Evolutionary conservation across 129 eudicot species (phyloP).

Genomic region (Saposhnikovia divaricata): DNA sequence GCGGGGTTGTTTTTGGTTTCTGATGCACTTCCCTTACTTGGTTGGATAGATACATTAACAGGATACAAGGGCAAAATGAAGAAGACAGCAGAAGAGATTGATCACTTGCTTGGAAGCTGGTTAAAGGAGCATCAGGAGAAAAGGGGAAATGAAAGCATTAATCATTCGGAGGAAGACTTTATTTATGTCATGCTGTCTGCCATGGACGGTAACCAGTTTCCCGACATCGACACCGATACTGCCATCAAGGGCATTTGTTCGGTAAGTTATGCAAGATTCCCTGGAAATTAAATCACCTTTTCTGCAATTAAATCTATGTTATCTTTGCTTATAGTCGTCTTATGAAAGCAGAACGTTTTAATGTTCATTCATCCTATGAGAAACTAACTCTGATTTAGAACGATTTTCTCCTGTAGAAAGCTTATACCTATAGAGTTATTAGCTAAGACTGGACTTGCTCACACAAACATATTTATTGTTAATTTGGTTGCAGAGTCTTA

Average conservation of each 20-base stretch:
- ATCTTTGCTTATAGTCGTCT: neutral
- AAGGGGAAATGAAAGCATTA: neutral
- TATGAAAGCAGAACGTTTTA: neutral
- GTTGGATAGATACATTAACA: neutral
- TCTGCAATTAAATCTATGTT: neutral
- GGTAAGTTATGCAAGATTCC: conserved; percentile 1
- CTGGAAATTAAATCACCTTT: neutral
- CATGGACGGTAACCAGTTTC: neutral
- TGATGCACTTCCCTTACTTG: neutral
- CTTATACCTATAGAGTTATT: neutral
- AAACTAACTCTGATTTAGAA: neutral
- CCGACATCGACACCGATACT: conserved; percentile 8
- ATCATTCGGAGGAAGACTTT: neutral
- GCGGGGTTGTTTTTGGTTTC: neutral
- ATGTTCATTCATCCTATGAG: neutral
- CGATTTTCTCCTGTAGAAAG: neutral
- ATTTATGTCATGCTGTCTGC: neutral
- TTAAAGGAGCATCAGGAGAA: neutral
- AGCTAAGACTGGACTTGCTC: neutral
- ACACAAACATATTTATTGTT: neutral
- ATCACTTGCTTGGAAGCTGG: neutral
- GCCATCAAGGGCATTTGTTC: conserved; percentile 18
- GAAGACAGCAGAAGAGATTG: conserved; percentile 1
- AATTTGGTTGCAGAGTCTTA: neutral
- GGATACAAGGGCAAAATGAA: conserved; percentile 3